These are phyloP conservation scores for Pyrenophora teres DNA, from an alignment of 2,329 filamentous ascomycete genomes.

Conservation along the genomic window DNA sequence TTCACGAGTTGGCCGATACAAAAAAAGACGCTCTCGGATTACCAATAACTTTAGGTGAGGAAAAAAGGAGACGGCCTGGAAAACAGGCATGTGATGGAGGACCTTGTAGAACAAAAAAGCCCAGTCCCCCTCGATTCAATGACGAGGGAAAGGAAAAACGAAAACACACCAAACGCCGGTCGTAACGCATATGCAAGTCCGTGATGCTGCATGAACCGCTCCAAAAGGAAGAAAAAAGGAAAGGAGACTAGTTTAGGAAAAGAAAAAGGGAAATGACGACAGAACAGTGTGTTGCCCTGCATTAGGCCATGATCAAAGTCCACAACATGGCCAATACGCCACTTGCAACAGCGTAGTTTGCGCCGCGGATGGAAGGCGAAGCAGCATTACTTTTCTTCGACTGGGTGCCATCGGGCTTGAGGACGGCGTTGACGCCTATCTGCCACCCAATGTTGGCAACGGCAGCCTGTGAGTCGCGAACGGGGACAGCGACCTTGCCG, in stretches of 20 bases:
- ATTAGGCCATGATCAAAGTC: slow-evolving; percentile 5
- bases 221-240: background rate
- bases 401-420: slow-evolving; percentile 33
- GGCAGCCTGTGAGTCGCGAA: slow-evolving; percentile 54
- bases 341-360: slow-evolving; percentile 16
- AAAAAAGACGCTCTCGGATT: too few relatives aligned
- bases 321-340: slow-evolving; percentile 19
- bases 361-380: slow-evolving; percentile 14
- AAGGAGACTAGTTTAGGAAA: background rate
- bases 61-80: too few relatives aligned
- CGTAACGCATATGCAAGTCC: slow-evolving; percentile 17
- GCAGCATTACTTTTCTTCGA: slow-evolving; percentile 36
- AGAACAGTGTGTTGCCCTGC: background rate
- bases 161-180: slow-evolving; percentile 9
- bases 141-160: background rate
- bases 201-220: slow-evolving; percentile 2
- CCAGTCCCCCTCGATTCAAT: too few relatives aligned
- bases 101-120: too few relatives aligned
- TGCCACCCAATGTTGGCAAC: slow-evolving; percentile 53
- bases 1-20: too few relatives aligned
- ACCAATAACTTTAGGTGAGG: too few relatives aligned
- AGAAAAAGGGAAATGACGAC: background rate
- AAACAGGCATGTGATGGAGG: too few relatives aligned
- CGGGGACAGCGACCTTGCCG: slow-evolving; percentile 33
- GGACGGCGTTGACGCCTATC: slow-evolving; percentile 42